Conservation (phyloP, 441 rosid genomes). For the Lepidium campestre region DNA sequence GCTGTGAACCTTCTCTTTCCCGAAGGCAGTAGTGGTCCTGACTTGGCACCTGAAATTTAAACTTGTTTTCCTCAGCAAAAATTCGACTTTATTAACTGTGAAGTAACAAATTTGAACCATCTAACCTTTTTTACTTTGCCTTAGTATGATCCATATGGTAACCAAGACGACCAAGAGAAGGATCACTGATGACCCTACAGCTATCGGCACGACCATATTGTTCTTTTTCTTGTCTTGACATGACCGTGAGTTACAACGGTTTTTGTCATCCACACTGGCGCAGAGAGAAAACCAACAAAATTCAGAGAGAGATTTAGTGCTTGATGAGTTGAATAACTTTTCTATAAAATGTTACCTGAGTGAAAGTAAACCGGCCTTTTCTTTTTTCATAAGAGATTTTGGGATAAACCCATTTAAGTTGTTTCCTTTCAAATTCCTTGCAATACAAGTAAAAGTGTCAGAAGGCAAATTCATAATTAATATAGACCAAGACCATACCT, state of each 20-base stretch:
- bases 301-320: neutral
- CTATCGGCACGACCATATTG: slow-evolving; percentile 31
- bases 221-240: slow-evolving; percentile 29
- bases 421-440: slow-evolving; percentile 42
- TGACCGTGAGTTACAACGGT: slow-evolving; percentile 33
- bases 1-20: slow-evolving; percentile 34
- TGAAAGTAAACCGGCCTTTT: slow-evolving; percentile 17
- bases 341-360: slow-evolving; percentile 27
- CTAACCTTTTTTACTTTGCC: slow-evolving; percentile 26
- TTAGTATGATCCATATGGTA: slow-evolving; percentile 22
- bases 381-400: slow-evolving; percentile 23
- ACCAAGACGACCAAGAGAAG: slow-evolving; percentile 26
- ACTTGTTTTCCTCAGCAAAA: neutral
- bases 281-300: neutral
- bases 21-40: slow-evolving; percentile 28
- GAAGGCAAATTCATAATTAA: neutral
- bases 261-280: slow-evolving; percentile 40
- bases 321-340: neutral
- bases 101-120: neutral
- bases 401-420: slow-evolving; percentile 42
- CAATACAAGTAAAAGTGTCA: neutral
- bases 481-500: neutral
- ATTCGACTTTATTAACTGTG: neutral
- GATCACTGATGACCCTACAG: slow-evolving; percentile 21
- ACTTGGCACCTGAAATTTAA: slow-evolving; percentile 7